These are phyloP conservation scores for Auxenochlorella pyrenoidosa DNA, from an alignment of 139 green algal species.

Conservation along the genomic window DNA sequence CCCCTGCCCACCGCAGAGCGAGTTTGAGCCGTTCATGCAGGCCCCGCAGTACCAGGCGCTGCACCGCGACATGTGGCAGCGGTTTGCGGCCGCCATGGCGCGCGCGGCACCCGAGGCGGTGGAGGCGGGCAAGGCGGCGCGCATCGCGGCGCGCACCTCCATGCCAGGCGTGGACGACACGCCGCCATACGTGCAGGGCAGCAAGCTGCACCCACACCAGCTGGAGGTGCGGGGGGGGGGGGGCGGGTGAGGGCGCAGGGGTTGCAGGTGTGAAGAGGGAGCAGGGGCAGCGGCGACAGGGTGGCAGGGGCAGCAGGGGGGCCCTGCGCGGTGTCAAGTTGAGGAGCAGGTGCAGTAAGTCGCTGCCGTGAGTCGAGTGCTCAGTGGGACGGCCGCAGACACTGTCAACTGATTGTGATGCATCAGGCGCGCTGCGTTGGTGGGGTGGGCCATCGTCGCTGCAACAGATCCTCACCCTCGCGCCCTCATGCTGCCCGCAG, in stretches of 20 bases:
- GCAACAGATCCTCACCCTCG: too few species aligned
- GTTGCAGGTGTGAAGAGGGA: too few species aligned
- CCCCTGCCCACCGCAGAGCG: conserved; percentile 27
- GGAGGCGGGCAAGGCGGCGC: conserved; percentile 41
- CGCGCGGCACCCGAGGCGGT: conserved; percentile 40
- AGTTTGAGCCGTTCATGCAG: conserved; percentile 49
- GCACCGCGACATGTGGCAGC: conserved; percentile 75
- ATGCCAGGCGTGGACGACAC: conserved; percentile 18
- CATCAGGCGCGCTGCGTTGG: too few species aligned
- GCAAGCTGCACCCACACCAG: conserved; percentile 75
- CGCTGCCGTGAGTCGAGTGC: background rate
- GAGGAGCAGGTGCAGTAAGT: too few species aligned
- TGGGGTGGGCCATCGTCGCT: too few species aligned
- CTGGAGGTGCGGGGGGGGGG: conserved; percentile 48
- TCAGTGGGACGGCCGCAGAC: background rate
- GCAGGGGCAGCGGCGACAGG: too few species aligned
- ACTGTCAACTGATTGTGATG: too few species aligned
- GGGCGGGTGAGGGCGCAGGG: too few species aligned
- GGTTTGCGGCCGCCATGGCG: conserved; percentile 63
- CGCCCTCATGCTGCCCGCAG: background rate
- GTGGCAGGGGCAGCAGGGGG: too few species aligned
- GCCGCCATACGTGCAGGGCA: conserved; percentile 38
- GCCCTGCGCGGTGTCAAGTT: too few species aligned
- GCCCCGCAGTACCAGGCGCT: conserved; percentile 63
- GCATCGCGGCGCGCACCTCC: conserved; percentile 10